Conservation (phyloP, 805 yeast genomes). For the Nakazawaea ernobii region DNA sequence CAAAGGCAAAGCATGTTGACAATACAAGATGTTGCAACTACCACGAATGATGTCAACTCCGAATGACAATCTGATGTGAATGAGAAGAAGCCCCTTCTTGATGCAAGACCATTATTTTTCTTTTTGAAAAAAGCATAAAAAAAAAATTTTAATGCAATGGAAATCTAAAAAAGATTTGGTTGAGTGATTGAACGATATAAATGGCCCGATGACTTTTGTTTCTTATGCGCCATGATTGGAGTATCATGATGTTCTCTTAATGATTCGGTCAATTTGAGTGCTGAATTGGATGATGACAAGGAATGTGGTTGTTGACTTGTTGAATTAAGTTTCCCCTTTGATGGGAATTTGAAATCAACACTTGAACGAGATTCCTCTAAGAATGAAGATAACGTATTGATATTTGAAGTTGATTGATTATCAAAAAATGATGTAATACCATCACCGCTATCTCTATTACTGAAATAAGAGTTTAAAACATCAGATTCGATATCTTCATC, state of each 20-base stretch:
- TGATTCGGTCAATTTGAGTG: conserved; percentile 14
- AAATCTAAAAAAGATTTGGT: neutral
- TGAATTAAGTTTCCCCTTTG: neutral
- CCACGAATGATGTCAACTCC: no score
- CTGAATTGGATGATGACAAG: neutral
- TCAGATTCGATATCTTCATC: conserved; percentile 6
- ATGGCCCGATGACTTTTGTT: conserved; percentile 10
- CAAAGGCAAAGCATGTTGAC: no score
- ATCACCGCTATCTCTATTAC: neutral
- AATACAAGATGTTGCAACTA: no score
- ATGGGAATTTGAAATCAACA: conserved; percentile 8
- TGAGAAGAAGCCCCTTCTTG: no score
- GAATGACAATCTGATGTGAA: no score
- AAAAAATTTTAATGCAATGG: neutral
- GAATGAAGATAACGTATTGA: conserved; percentile 6
- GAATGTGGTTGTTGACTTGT: neutral
- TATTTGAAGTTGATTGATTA: neutral
- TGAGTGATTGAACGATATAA: conserved; percentile 6
- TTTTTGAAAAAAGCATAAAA: neutral
- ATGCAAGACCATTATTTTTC: neutral
- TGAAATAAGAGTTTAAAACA: neutral
- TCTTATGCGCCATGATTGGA: conserved; percentile 19
- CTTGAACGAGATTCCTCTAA: conserved; percentile 1
- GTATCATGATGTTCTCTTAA: conserved; percentile 24
- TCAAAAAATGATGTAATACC: conserved; percentile 7